Percentiles rank a stretch among this genome's conserved stretches.
phyloP scores from a whole-genome alignment of 805 yeast genomes.

The Maudiozyma barnettii region DNA sequence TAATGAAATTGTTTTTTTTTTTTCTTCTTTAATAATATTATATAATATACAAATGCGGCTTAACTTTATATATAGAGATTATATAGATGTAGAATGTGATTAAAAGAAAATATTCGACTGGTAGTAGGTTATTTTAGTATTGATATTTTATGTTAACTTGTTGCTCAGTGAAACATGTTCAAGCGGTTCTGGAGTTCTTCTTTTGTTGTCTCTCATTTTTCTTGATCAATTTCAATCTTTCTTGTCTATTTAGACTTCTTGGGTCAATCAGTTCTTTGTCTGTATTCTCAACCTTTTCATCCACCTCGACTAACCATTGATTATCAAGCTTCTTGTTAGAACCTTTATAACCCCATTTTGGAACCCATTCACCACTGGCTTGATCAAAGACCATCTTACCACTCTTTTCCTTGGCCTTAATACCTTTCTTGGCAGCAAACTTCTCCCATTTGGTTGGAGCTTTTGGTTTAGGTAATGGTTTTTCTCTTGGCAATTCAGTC shows the following conservation, averaged over 20 bases:
- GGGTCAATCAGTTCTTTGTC: constrained; percentile 74
- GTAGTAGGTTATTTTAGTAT: not conserved
- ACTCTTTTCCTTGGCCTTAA: constrained; percentile 76
- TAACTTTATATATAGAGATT: not conserved
- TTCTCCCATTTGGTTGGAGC: constrained; percentile 93
- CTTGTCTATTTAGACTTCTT: constrained; percentile 68
- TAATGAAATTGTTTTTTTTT: not conserved
- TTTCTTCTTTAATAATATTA: not conserved
- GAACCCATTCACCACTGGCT: constrained; percentile 87
- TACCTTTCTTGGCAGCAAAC: constrained; percentile 94
- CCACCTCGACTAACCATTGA: constrained; percentile 95
- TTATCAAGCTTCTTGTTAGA: constrained; percentile 75
- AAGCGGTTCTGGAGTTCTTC: constrained; percentile 45
- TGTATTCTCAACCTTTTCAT: constrained; percentile 55
- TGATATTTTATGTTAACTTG: not conserved
- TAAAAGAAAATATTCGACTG: not conserved
- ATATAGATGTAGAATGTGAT: not conserved
- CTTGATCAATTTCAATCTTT: constrained; percentile 76
- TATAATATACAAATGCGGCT: not conserved
- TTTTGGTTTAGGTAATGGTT: constrained; percentile 86
- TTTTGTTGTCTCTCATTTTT: constrained; percentile 66
- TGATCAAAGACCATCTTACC: constrained; percentile 90
- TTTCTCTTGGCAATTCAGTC: constrained; percentile 85
- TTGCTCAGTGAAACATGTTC: not conserved
- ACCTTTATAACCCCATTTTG: constrained; percentile 97